Conservation (phyloP, 2,329 filamentous ascomycete genomes). For the Cladosporium halotolerans region DNA sequence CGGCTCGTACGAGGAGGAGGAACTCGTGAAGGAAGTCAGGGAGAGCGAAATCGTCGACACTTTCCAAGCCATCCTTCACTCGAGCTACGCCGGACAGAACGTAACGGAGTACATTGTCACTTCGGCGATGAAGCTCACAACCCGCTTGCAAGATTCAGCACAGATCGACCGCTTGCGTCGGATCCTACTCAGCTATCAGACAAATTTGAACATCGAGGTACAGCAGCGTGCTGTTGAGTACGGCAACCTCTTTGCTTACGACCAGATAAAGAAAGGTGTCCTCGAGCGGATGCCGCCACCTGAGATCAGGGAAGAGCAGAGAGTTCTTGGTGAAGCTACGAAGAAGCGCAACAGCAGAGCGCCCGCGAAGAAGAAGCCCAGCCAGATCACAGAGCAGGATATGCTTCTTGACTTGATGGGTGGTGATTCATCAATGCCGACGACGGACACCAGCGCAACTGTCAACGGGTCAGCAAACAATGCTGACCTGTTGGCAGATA, state of each 20-base stretch:
- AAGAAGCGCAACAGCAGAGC: constrained; percentile 45
- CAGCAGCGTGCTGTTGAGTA: constrained; percentile 97
- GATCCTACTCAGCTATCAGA: constrained; percentile 69
- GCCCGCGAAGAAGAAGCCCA: constrained; percentile 65
- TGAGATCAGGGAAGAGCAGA: constrained; percentile 91
- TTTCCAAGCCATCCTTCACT: constrained; percentile 88
- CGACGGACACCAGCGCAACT: constrained; percentile 48
- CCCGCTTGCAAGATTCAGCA: constrained; percentile 72
- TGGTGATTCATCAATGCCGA: constrained; percentile 57
- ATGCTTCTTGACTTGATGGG: constrained; percentile 90
- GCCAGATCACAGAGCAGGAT: constrained; percentile 85
- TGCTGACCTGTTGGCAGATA: constrained; percentile 83
- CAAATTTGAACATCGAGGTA: constrained; percentile 88
- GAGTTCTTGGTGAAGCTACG: constrained; percentile 76
- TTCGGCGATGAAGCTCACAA: constrained; percentile 89
- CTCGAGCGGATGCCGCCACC: constrained; percentile 97
- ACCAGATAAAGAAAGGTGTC: constrained; percentile 80
- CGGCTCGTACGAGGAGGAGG: constrained; percentile 89
- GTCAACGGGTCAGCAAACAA: constrained; percentile 56
- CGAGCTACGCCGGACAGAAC: constrained; percentile 85
- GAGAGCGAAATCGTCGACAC: constrained; percentile 88
- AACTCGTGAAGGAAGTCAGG: constrained; percentile 73
- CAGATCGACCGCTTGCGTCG: constrained; percentile 81
- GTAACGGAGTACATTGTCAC: constrained; percentile 95
- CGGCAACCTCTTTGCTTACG: constrained; percentile 84